Conservation (phyloP, 306 rosid genomes). For the Quercus cerris region DNA sequence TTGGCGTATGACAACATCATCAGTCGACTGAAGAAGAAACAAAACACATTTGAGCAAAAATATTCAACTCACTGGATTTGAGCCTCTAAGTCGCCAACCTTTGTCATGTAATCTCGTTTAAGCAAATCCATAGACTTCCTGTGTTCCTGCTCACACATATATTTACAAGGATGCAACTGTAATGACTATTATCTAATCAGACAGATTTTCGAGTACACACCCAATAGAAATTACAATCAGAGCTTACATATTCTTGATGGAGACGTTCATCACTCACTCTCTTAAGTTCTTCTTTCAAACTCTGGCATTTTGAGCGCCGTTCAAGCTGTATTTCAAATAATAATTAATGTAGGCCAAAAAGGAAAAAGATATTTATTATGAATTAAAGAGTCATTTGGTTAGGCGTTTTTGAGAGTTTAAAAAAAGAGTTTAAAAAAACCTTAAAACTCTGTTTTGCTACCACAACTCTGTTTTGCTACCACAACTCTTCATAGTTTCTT, state of each 20-base stretch:
- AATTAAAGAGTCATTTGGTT: too few relatives aligned
- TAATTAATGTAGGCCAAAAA: too few relatives aligned
- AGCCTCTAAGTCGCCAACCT: conserved; percentile 46
- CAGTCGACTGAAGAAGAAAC: not conserved
- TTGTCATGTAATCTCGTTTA: conserved; percentile 45
- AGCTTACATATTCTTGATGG: conserved; percentile 38
- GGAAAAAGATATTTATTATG: too few relatives aligned
- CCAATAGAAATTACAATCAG: not conserved
- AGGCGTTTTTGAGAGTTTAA: too few relatives aligned
- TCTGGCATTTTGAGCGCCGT: conserved; percentile 41
- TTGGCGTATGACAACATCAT: conserved; percentile 2
- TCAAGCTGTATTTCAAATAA: conserved; percentile 45
- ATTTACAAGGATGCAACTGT: not conserved
- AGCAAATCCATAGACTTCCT: conserved; percentile 43
- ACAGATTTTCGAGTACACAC: not conserved
- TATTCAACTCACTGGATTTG: conserved; percentile 37
- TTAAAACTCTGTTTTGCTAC: too few relatives aligned
- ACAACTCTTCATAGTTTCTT: too few relatives aligned
- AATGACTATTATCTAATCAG: not conserved
- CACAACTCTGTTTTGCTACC: too few relatives aligned
- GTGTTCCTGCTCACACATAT: conserved; percentile 36
- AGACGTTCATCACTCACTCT: conserved; percentile 30
- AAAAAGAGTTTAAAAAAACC: fast-evolving
- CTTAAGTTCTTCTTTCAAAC: conserved; percentile 54
- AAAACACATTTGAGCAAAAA: conserved; percentile 6